These are phyloP conservation scores for Knoxdaviesia capensis DNA, from an alignment of 2,329 filamentous ascomycete species.

Conservation along the genomic window DNA sequence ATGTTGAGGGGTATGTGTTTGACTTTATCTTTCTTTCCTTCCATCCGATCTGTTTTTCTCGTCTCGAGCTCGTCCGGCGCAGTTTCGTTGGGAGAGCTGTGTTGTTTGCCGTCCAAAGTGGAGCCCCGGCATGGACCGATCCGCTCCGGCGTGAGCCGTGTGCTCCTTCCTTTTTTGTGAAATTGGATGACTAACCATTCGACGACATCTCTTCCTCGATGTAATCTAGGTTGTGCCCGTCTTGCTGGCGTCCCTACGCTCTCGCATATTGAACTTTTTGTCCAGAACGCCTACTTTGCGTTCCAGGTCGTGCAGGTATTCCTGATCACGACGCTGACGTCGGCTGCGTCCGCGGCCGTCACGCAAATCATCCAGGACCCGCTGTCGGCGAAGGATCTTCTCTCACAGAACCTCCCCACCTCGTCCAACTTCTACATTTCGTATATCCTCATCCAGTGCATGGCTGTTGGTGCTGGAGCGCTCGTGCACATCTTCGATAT, in stretches of 20 bases:
- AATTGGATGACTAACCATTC: too few relatives aligned
- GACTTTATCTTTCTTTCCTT: too few relatives aligned
- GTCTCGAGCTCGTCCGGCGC: too few relatives aligned
- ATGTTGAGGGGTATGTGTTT: conserved; percentile 40
- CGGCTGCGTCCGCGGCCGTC: conserved; percentile 48
- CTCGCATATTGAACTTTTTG: conserved; percentile 53
- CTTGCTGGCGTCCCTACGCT: conserved; percentile 50
- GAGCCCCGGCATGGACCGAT: too few relatives aligned
- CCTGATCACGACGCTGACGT: conserved; percentile 59
- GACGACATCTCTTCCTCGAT: too few relatives aligned
- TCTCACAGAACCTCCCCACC: conserved; percentile 51
- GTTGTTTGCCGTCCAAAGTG: too few relatives aligned
- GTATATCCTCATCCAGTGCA: conserved; percentile 83
- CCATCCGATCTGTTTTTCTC: too few relatives aligned
- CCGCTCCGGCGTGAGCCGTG: too few relatives aligned
- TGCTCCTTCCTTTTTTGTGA: too few relatives aligned
- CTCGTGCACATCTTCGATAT: conserved; percentile 55
- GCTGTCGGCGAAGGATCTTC: conserved; percentile 17
- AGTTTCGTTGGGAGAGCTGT: too few relatives aligned
- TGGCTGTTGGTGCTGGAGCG: conserved; percentile 56
- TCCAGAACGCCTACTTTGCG: conserved; percentile 62
- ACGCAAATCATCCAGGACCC: conserved; percentile 29
- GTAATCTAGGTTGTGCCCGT: conserved; percentile 39
- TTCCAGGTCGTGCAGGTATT: conserved; percentile 76
- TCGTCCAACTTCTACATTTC: conserved; percentile 77